Evolutionary conservation across 2,329 filamentous ascomycete genomes (phyloP).

Genomic region (Fusarium guadeloupense): DNA sequence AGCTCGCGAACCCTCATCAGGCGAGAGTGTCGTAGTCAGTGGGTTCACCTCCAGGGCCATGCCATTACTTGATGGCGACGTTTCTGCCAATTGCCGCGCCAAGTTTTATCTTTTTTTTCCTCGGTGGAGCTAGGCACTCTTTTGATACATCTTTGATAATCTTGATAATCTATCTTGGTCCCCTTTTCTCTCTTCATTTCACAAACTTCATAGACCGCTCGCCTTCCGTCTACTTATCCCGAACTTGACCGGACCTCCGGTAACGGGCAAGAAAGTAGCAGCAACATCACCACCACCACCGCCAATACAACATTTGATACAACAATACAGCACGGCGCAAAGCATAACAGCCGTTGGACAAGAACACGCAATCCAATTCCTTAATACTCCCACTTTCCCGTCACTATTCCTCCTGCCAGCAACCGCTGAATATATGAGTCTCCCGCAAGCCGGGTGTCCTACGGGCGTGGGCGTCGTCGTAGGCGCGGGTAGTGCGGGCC

Average conservation of each 20-base stretch:
- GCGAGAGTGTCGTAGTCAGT: constrained; percentile 32
- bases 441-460: constrained; percentile 46
- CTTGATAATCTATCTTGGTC: constrained; percentile 33
- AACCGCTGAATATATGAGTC: constrained; percentile 45
- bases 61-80: constrained; percentile 17
- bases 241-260: constrained; percentile 31
- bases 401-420: constrained; percentile 23
- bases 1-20: constrained; percentile 34
- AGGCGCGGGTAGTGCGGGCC: constrained; percentile 31
- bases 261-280: constrained; percentile 32
- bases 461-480: constrained; percentile 44
- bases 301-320: neutral
- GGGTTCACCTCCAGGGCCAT: constrained; percentile 21
- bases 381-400: constrained; percentile 29
- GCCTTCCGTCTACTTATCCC: neutral
- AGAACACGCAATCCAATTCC: constrained; percentile 9
- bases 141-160: constrained; percentile 29
- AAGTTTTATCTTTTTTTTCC: constrained; percentile 20
- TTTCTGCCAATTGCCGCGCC: constrained; percentile 31
- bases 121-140: constrained; percentile 19
- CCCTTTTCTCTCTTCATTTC: neutral
- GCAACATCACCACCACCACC: constrained; percentile 12
- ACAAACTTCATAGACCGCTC: constrained; percentile 8
- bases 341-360: neutral
- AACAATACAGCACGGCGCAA: neutral